phyloP scores from a whole-genome alignment of 495 filamentous ascomycete species.

The Tuber borchii region DNA sequence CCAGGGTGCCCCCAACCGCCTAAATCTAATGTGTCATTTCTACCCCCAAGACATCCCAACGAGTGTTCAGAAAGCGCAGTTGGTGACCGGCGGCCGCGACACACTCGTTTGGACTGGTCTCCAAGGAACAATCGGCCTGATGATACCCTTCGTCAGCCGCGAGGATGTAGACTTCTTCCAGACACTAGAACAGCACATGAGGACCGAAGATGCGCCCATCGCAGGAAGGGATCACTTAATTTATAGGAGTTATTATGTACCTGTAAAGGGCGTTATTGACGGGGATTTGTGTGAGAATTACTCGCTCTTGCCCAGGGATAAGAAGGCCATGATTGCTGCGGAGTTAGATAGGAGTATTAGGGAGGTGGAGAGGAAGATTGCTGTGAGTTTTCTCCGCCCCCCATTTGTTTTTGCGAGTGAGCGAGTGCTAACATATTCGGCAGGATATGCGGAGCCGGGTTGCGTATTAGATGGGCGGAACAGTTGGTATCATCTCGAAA shows the following conservation, averaged over 20 bases:
- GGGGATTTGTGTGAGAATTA: constrained; percentile 97
- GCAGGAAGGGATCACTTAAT: constrained; percentile 91
- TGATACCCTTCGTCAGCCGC: constrained; percentile 80
- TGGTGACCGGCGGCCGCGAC: constrained; percentile 87
- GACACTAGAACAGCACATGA: constrained; percentile 77
- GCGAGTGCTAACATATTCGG: constrained; percentile 31
- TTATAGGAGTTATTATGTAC: constrained; percentile 92
- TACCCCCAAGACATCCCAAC: constrained; percentile 90
- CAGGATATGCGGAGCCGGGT: constrained; percentile 84
- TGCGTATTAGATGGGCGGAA: constrained; percentile 55
- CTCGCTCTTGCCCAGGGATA: constrained; percentile 68
- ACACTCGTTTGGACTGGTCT: constrained; percentile 89
- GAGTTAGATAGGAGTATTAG: constrained; percentile 84
- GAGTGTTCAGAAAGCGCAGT: constrained; percentile 76
- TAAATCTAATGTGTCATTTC: constrained; percentile 78
- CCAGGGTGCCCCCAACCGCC: constrained; percentile 75
- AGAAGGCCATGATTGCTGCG: constrained; percentile 87
- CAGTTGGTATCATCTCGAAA: not conserved
- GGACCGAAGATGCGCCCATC: constrained; percentile 73
- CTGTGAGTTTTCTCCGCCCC: constrained; percentile 51
- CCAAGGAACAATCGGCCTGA: constrained; percentile 84
- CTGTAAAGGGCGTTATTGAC: constrained; percentile 93
- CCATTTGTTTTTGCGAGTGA: not conserved
- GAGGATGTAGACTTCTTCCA: constrained; percentile 98
- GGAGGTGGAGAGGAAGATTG: constrained; percentile 93